Conservation (phyloP, 1,139 yeast species). For the Pneumocystis murina region DNA sequence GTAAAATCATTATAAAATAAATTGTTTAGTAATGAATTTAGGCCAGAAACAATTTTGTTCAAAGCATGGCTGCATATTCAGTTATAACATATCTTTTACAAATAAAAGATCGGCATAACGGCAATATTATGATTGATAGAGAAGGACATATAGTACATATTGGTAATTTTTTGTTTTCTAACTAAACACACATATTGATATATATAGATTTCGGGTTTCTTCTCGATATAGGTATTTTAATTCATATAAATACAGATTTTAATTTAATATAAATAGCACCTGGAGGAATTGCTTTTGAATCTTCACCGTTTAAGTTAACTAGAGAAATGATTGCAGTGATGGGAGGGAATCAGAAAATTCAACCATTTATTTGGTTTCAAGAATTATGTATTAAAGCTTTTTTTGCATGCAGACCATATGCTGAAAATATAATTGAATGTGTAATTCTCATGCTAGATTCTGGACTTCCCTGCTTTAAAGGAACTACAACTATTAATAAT, state of each 20-base stretch:
- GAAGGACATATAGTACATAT: conserved; percentile 90
- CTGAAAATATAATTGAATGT: conserved; percentile 71
- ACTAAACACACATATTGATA: background rate
- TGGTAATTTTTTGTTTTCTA: conserved; percentile 45
- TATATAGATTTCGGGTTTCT: background rate
- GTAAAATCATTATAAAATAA: conserved; percentile 21
- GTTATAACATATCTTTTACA: conserved; percentile 83
- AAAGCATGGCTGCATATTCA: conserved; percentile 90
- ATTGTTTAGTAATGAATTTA: background rate
- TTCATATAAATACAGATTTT: background rate
- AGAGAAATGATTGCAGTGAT: conserved; percentile 91
- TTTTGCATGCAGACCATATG: conserved; percentile 76
- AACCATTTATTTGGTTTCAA: conserved; percentile 86
- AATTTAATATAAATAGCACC: conserved; percentile 72
- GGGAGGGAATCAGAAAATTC: conserved; percentile 78
- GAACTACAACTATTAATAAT: conserved; percentile 61
- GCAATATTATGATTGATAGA: conserved; percentile 95
- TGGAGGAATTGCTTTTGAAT: conserved; percentile 95
- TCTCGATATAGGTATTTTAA: background rate
- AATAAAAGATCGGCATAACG: conserved; percentile 96
- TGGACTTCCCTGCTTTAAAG: conserved; percentile 91
- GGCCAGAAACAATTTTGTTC: conserved; percentile 75
- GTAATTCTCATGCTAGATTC: conserved; percentile 88
- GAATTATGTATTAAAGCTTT: conserved; percentile 88
- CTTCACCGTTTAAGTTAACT: conserved; percentile 91